Evolutionary conservation across 2,329 filamentous ascomycete species (phyloP).

Genomic region (Neofusicoccum parvum): DNA sequence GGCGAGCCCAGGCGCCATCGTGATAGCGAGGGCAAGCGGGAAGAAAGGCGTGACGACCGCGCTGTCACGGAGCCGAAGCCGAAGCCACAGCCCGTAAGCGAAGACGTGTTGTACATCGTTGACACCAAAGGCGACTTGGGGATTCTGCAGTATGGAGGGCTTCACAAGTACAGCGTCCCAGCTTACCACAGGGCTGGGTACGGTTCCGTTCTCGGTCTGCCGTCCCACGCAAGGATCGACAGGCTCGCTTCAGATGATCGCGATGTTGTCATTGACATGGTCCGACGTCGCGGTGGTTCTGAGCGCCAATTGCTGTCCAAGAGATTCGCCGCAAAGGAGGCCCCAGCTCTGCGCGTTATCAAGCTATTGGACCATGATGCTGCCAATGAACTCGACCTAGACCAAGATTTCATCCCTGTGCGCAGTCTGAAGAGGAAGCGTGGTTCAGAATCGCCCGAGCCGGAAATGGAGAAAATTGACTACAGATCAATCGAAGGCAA

Average conservation of each 20-base stretch:
- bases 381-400: constrained; percentile 14
- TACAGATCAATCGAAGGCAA: constrained; percentile 44
- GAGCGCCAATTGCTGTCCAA: constrained; percentile 48
- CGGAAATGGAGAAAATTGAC: constrained; percentile 31
- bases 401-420: constrained; percentile 36
- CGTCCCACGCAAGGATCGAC: constrained; percentile 65
- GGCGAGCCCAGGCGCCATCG: background rate
- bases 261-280: constrained; percentile 39
- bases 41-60: background rate
- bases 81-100: background rate
- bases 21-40: background rate
- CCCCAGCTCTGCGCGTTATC: constrained; percentile 35
- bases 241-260: constrained; percentile 60
- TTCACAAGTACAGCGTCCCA: constrained; percentile 73
- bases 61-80: background rate
- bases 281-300: constrained; percentile 45
- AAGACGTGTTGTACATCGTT: constrained; percentile 46
- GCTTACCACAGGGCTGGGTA: constrained; percentile 68
- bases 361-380: constrained; percentile 14
- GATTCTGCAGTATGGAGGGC: constrained; percentile 72
- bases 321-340: constrained; percentile 25
- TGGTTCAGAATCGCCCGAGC: constrained; percentile 15
- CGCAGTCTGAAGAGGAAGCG: constrained; percentile 30
- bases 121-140: constrained; percentile 78
- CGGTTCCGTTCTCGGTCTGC: constrained; percentile 71